Evolutionary conservation across 106 monocot genomes (phyloP).

Genomic region (Dendrobium chrysotoxum): DNA sequence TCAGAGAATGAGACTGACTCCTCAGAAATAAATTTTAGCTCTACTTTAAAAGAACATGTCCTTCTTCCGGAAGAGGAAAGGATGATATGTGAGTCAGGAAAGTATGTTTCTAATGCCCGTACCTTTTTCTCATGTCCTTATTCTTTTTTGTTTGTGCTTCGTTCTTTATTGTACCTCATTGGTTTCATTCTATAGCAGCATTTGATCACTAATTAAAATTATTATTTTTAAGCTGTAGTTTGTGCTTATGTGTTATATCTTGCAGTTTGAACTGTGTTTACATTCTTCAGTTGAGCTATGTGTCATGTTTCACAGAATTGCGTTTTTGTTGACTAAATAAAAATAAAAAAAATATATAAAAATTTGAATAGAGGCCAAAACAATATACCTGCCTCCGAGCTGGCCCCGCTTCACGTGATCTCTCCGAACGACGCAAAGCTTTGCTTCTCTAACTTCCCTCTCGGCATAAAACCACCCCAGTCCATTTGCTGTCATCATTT

Average conservation of each 20-base stretch:
- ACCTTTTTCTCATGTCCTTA: not conserved
- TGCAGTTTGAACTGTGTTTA: not conserved
- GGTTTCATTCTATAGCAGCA: not conserved
- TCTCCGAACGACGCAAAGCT: too few relatives aligned
- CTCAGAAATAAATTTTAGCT: slow-evolving; percentile 16
- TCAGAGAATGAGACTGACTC: slow-evolving; percentile 9
- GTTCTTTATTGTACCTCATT: not conserved
- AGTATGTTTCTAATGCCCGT: slow-evolving; percentile 28
- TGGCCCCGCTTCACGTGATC: too few relatives aligned
- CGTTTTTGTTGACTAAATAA: too few relatives aligned
- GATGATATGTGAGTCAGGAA: slow-evolving; percentile 29
- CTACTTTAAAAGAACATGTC: slow-evolving; percentile 53
- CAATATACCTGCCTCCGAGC: too few relatives aligned
- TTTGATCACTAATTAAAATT: not conserved
- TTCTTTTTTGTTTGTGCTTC: not conserved
- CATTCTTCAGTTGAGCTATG: not conserved
- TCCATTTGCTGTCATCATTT: too few relatives aligned
- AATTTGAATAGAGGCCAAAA: too few relatives aligned
- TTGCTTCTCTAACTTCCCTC: too few relatives aligned
- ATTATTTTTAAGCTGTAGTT: not conserved
- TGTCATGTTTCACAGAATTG: not conserved
- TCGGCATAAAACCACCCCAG: too few relatives aligned
- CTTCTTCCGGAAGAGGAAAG: slow-evolving; percentile 70
- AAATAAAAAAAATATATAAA: too few relatives aligned
- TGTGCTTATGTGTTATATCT: not conserved